Conservation (phyloP, 257 asterid species). For the Anisodus acutangulus region DNA sequence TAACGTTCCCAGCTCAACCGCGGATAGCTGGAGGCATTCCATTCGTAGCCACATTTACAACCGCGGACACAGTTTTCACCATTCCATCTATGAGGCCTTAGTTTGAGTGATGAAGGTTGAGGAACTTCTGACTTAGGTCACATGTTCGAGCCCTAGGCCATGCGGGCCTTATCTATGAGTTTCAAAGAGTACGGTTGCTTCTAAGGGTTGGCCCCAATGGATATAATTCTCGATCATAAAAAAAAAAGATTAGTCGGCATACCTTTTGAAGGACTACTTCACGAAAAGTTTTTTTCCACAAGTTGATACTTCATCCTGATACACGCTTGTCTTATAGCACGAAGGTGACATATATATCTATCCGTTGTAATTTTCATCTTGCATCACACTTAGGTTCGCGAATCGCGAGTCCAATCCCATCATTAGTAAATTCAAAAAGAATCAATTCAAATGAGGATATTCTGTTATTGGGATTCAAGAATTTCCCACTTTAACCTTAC, state of each 20-base stretch:
- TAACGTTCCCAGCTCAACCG: too few species aligned
- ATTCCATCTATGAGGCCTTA: not conserved
- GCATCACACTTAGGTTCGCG: not conserved
- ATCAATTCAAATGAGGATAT: not conserved
- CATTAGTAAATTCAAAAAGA: not conserved
- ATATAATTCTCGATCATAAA: not conserved
- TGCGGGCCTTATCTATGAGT: not conserved
- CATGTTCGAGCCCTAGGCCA: not conserved
- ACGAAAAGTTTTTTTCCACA: not conserved
- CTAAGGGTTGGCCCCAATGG: not conserved
- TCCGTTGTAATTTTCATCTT: not conserved
- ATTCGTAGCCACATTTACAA: too few species aligned
- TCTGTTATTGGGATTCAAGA: not conserved
- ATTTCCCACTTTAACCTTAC: not conserved
- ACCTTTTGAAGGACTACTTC: not conserved
- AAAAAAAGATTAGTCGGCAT: not conserved
- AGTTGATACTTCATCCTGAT: not conserved
- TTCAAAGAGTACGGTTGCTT: rapidly evolving
- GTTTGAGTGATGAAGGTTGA: not conserved
- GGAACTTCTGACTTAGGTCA: not conserved
- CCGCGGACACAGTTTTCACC: too few species aligned
- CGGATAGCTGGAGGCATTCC: too few species aligned
- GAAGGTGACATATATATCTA: not conserved
- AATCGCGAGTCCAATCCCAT: not conserved
- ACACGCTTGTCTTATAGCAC: not conserved